Base-by-base conservation (phyloP, 768 basidiomycete species). In the Termitomyces sp. region DNA sequence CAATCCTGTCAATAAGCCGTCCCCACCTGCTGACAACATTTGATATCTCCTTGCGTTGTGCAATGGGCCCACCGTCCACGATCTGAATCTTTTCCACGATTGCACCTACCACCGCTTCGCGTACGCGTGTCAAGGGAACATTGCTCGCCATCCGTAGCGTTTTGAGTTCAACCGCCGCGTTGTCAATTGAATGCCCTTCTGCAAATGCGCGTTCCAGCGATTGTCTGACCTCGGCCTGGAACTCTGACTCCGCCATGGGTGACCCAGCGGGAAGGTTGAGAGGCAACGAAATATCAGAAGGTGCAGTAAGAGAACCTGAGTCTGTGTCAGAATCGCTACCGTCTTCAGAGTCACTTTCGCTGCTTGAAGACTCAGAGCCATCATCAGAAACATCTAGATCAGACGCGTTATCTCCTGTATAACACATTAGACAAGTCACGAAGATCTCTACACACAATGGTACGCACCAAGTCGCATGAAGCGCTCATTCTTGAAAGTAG, bases 121-220 rank as follows among this genome's bases (percentile, higher is more conserved):
- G 82, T 15, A 97, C 95, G 55, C 86, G 81, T n/a, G 82, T 83
- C 20, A 97, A 81, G 11, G 92, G 84, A 32, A 98, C 96, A 68
- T 98, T 98, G 68, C 89, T 92, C 40, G 94, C 94, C 93, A 98
- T 96, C 53, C 96, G 91, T 49, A 99, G 83, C 48, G 96, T 97
- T 77, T 96, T 94, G 62, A 98, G 82, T 71, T 98, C 96, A 63
- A 98, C 90, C 0, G 92, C 82, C 1, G 95, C 94, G 72, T 97
- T 94, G 66, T 96, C 94, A 50, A 96, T 88, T 11, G 88, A 89
- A 76, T 97, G 95, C 2, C 84, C 88, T 74, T 99, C 96, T 9
- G 87, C 81, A 72, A 96, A 96, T 31, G 96, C 96, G 62, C 96
- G 89, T 59, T 93, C 91, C 54, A 99, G 83, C 20, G 94, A 94